A percentile compares a stretch with the other conserved stretches of the same genome.
phyloP scores from a whole-genome alignment of 805 yeast genomes.

The Maudiozyma serrabonitensis region DNA sequence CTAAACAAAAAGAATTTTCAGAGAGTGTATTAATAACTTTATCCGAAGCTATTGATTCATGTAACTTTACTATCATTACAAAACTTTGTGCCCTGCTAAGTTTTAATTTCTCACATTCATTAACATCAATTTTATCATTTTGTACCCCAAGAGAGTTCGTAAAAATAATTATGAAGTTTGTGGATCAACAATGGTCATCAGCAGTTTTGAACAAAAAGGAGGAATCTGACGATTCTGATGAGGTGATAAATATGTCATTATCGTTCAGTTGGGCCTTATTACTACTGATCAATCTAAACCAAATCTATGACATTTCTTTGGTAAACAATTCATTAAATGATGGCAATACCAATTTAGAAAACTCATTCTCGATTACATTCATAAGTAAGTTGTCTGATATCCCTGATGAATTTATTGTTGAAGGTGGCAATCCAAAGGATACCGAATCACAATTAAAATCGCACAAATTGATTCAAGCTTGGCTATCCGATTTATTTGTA shows the following conservation, averaged over 20 bases:
- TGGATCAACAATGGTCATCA: slow-evolving; percentile 37
- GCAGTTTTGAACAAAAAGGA: slow-evolving; percentile 8
- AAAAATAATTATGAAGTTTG: slow-evolving; percentile 38
- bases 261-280: slow-evolving; percentile 56
- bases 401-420: slow-evolving; percentile 18
- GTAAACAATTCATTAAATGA: slow-evolving; percentile 19
- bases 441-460: slow-evolving; percentile 20
- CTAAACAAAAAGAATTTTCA: slow-evolving; percentile 39
- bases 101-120: slow-evolving; percentile 31
- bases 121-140: slow-evolving; percentile 36
- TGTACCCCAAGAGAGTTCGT: slow-evolving; percentile 36
- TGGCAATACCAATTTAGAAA: slow-evolving; percentile 9
- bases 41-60: slow-evolving; percentile 30
- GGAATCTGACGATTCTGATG: slow-evolving; percentile 21
- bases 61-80: slow-evolving; percentile 37
- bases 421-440: slow-evolving; percentile 18
- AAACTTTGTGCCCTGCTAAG: slow-evolving; percentile 45
- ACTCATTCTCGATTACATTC: slow-evolving; percentile 28
- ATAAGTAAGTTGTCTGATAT: slow-evolving; percentile 18
- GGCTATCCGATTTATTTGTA: slow-evolving; percentile 77
- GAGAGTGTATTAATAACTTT: slow-evolving; percentile 28
- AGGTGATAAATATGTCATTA: slow-evolving; percentile 47
- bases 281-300: slow-evolving; percentile 33
- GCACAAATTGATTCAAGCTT: slow-evolving; percentile 41
- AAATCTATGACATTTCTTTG: slow-evolving; percentile 31